phyloP scores from a whole-genome alignment of 768 basidiomycete species.

The Suillus paluster region DNA sequence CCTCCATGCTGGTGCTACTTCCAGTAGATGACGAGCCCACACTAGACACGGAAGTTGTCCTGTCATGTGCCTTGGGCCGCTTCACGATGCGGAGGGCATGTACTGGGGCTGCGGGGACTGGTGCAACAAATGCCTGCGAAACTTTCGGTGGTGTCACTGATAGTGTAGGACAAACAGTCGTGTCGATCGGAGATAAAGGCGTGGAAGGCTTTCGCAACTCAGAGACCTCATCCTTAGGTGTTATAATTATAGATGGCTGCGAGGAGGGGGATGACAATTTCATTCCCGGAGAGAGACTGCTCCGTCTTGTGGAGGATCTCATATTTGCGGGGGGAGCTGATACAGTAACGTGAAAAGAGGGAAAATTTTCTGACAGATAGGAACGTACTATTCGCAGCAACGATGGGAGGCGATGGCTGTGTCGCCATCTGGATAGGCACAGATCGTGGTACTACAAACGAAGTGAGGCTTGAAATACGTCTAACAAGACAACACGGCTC shows the following conservation, averaged over 20 bases:
- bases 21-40: conserved; percentile 8
- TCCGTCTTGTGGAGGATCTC: neutral
- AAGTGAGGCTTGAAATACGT: neutral
- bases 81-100: conserved; percentile 36
- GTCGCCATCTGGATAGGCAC: neutral
- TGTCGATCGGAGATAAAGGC: neutral
- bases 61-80: conserved; percentile 27
- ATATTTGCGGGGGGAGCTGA: neutral
- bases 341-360: neutral
- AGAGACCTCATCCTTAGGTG: neutral
- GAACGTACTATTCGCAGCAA: neutral
- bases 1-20: conserved; percentile 7
- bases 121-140: conserved; percentile 10
- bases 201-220: neutral
- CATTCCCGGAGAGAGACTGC: conserved; percentile 4
- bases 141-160: conserved; percentile 2
- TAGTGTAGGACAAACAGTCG: neutral
- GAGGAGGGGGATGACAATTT: neutral
- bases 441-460: neutral
- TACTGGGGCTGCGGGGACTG: conserved; percentile 23
- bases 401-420: neutral
- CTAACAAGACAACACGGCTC: neutral
- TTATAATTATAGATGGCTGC: neutral
- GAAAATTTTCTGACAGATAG: neutral
- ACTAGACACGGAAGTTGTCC: conserved; percentile 21